phyloP scores from a whole-genome alignment of 345 rosid genomes.

The Boechera divaricarpa region DNA sequence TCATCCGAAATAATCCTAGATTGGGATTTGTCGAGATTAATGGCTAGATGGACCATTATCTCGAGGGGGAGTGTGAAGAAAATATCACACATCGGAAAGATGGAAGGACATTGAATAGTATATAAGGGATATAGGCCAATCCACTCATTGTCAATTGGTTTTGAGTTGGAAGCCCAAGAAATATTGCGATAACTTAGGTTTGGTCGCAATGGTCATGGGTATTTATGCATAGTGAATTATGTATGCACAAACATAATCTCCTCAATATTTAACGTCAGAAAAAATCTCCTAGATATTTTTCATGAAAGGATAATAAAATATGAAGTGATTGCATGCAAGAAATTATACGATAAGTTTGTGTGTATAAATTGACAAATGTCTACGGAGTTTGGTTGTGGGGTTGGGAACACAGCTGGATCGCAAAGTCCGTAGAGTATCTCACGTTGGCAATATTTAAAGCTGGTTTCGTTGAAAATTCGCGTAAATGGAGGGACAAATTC shows the following conservation, averaged over 20 bases:
- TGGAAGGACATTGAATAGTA: too few relatives aligned
- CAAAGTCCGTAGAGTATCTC: conserved; percentile 10
- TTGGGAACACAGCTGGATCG: conserved; percentile 35
- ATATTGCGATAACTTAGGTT: too few relatives aligned
- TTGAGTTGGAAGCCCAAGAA: too few relatives aligned
- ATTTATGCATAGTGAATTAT: background rate
- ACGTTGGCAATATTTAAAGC: conserved; percentile 7
- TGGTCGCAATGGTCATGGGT: too few relatives aligned
- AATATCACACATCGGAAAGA: too few relatives aligned
- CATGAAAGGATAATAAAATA: background rate
- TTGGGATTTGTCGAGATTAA: too few relatives aligned
- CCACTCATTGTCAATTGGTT: too few relatives aligned
- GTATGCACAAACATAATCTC: background rate
- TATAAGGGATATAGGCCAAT: too few relatives aligned
- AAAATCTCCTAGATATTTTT: background rate
- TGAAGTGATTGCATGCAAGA: conserved; percentile 14
- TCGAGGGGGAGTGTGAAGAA: too few relatives aligned
- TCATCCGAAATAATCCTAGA: too few relatives aligned
- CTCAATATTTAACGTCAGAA: background rate
- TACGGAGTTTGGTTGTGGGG: conserved; percentile 8
- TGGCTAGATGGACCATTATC: too few relatives aligned
- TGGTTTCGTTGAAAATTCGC: conserved; percentile 12
- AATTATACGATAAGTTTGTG: background rate
- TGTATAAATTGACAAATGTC: background rate
- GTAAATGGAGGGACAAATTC: conserved; percentile 31